Evolutionary conservation across 2,329 filamentous ascomycete genomes (phyloP).

Genomic region (Arthrocladium fulminans): DNA sequence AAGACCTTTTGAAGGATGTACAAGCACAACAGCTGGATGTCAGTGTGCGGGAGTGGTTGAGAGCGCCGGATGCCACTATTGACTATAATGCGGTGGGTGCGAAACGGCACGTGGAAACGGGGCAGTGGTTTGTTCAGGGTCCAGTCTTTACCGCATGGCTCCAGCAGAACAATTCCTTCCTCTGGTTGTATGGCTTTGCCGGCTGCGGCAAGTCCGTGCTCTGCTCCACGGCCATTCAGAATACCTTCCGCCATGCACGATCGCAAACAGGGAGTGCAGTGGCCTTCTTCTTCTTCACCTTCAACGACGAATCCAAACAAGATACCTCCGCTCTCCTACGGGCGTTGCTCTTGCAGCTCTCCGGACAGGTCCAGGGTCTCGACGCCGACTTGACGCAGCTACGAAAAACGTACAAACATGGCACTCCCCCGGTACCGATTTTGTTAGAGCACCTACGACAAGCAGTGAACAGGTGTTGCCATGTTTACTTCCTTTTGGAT

Average conservation of each 20-base stretch:
- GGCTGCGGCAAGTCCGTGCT: conserved; percentile 29
- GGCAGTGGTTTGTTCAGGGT: conserved; percentile 27
- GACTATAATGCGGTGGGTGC: conserved; percentile 28
- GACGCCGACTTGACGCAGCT: conserved; percentile 18
- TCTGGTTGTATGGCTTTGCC: conserved; percentile 27
- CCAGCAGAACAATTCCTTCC: conserved; percentile 21
- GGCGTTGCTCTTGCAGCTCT: conserved; percentile 25
- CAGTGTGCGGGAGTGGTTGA: conserved; percentile 28
- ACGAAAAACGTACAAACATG: conserved; percentile 7
- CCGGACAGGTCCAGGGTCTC: conserved; percentile 13
- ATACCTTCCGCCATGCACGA: conserved; percentile 16
- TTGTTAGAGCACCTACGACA: conserved; percentile 15
- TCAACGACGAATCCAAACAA: conserved; percentile 24
- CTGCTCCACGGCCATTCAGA: conserved; percentile 26
- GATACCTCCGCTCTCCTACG: conserved; percentile 22
- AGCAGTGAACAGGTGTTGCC: conserved; percentile 9
- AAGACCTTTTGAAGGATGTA: conserved; percentile 23
- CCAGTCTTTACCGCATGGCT: conserved; percentile 23
- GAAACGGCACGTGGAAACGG: conserved; percentile 28
- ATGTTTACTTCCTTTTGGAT: conserved; percentile 22
- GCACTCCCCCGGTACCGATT: conserved; percentile 11
- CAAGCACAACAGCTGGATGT: conserved; percentile 22
- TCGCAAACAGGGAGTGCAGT: conserved; percentile 17
- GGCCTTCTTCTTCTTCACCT: conserved; percentile 26
- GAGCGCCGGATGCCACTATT: conserved; percentile 30